phyloP scores from a whole-genome alignment of 2,329 filamentous ascomycete genomes.

The Stromatinia cepivora region DNA sequence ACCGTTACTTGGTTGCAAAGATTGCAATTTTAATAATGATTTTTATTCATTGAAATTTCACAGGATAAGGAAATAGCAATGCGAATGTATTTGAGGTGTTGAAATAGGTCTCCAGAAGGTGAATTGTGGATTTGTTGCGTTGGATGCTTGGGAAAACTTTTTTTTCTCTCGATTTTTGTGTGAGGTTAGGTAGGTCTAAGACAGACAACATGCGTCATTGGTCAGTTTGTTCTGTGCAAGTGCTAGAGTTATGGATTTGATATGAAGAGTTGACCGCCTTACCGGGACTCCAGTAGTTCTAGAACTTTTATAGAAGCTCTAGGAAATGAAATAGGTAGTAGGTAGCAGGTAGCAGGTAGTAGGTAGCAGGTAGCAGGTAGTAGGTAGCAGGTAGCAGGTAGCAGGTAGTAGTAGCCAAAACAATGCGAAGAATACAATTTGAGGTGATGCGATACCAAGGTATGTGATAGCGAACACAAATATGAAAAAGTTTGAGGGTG shows the following conservation, averaged over 20 bases:
- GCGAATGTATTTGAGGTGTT: conserved; percentile 5
- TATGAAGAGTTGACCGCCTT: not conserved
- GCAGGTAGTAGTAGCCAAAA: not conserved
- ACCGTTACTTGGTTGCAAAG: conserved; percentile 21
- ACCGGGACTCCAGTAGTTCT: not conserved
- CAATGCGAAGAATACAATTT: too few species aligned
- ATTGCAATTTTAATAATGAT: conserved; percentile 21
- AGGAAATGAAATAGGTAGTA: not conserved
- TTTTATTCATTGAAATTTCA: conserved; percentile 18
- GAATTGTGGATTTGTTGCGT: conserved; percentile 17
- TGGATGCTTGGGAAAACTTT: conserved; percentile 22
- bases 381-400: too few species aligned
- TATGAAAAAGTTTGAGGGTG: not conserved
- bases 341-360: too few species aligned
- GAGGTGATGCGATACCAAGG: not conserved
- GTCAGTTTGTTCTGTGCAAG: not conserved
- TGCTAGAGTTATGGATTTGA: not conserved
- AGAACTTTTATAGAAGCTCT: conserved; percentile 2
- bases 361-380: too few species aligned
- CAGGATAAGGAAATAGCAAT: conserved; percentile 10
- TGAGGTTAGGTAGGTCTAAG: not conserved
- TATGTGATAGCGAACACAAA: not conserved
- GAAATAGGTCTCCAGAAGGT: conserved; percentile 3
- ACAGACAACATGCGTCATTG: conserved; percentile 19
- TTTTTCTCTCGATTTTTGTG: conserved; percentile 1